phyloP scores from a whole-genome alignment of 1,284 basidiomycete genomes.

The Leccinum olivaceoglutinosum region DNA sequence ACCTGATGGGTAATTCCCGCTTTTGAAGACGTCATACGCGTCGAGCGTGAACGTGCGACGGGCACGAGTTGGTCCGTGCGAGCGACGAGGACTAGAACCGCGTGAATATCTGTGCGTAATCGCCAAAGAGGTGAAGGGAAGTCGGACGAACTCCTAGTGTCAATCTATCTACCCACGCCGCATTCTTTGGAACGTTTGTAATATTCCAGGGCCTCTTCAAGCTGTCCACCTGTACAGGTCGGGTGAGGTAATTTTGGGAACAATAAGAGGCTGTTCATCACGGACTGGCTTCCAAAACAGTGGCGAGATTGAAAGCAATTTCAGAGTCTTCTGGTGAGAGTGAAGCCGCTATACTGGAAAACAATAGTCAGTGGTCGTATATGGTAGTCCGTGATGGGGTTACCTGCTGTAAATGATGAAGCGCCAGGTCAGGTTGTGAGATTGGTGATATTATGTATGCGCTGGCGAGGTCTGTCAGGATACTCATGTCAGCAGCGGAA shows the following conservation, averaged over 20 bases:
- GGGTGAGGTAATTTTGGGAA: slow-evolving; percentile 28
- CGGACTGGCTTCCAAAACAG: slow-evolving; percentile 84
- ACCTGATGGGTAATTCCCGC: too few relatives aligned
- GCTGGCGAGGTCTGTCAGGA: slow-evolving; percentile 79
- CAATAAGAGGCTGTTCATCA: slow-evolving; percentile 31
- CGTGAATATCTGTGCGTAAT: too few relatives aligned
- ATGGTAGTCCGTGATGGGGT: slow-evolving; percentile 17
- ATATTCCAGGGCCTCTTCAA: slow-evolving; percentile 77
- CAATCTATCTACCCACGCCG: slow-evolving; percentile 44
- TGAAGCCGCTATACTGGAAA: slow-evolving; percentile 72
- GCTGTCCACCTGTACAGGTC: slow-evolving; percentile 54
- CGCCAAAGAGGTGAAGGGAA: too few relatives aligned
- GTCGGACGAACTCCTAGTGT: too few relatives aligned
- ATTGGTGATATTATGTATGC: slow-evolving; percentile 89
- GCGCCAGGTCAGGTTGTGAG: slow-evolving; percentile 83
- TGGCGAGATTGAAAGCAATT: slow-evolving; percentile 91
- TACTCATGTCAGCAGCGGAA: slow-evolving; percentile 24
- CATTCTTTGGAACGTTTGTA: slow-evolving; percentile 75
- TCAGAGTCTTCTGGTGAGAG: slow-evolving; percentile 91
- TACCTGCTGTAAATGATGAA: slow-evolving; percentile 80
- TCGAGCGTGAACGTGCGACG: too few relatives aligned
- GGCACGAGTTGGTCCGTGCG: too few relatives aligned
- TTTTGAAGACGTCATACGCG: too few relatives aligned
- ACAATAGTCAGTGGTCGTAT: slow-evolving; percentile 27
- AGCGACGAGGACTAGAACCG: too few relatives aligned